Conservation (phyloP, 2,329 filamentous ascomycete species). For the Metarhizium album region DNA sequence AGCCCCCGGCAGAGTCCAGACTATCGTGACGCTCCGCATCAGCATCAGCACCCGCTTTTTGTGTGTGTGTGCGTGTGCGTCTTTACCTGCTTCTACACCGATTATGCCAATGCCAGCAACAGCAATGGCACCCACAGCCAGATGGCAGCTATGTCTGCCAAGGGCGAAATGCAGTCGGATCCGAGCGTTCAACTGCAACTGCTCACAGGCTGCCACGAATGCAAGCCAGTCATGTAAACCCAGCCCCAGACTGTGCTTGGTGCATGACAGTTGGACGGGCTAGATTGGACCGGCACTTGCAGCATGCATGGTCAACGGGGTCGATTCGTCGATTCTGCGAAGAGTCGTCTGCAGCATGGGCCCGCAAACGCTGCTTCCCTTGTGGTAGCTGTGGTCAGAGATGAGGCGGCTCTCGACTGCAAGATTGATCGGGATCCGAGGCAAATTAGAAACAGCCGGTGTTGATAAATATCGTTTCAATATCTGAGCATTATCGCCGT, state of each 20-base stretch:
- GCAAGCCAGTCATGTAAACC: slow-evolving; percentile 19
- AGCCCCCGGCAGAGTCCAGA: background rate
- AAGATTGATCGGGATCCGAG: background rate
- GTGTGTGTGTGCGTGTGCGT: background rate
- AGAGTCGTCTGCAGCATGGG: background rate
- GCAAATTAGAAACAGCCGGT: background rate
- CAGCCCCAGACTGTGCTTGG: slow-evolving; percentile 10
- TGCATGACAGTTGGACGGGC: slow-evolving; percentile 13
- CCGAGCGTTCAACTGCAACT: slow-evolving; percentile 3
- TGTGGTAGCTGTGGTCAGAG: background rate
- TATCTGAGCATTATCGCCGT: too few species aligned
- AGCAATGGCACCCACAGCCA: background rate
- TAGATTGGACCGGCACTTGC: slow-evolving; percentile 16
- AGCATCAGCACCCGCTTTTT: background rate
- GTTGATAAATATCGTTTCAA: background rate
- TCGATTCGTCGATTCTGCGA: background rate
- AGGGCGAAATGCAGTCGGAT: background rate
- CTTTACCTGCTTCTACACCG: background rate
- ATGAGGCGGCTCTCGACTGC: background rate
- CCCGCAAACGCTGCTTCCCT: background rate
- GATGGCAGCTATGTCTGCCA: background rate
- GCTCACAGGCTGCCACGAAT: slow-evolving; percentile 26
- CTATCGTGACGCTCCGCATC: background rate
- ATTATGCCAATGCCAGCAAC: background rate
- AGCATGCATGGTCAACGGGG: slow-evolving; percentile 8